Conservation (phyloP, 1,284 basidiomycete genomes). For the Neolentinus lepideus region DNA sequence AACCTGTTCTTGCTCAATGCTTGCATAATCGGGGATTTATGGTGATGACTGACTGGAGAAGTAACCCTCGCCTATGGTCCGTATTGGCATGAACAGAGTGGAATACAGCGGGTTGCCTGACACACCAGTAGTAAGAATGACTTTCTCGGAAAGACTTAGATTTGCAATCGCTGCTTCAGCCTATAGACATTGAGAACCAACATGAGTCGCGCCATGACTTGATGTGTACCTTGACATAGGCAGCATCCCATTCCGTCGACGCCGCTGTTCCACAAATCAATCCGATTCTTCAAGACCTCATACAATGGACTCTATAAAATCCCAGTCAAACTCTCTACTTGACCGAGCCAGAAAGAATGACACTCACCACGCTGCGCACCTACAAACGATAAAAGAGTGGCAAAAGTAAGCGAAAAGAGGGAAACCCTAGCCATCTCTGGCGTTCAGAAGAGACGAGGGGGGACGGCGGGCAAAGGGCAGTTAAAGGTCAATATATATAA, state of each 20-base stretch:
- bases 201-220: background rate
- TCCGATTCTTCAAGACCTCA: too few relatives aligned
- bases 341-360: too few relatives aligned
- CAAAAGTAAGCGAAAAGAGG: too few relatives aligned
- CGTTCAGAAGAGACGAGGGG: too few relatives aligned
- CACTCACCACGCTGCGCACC: too few relatives aligned
- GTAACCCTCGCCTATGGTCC: constrained; percentile 29
- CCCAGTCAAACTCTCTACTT: too few relatives aligned
- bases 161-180: constrained; percentile 40
- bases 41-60: background rate
- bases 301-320: too few relatives aligned
- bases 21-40: background rate
- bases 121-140: constrained; percentile 48
- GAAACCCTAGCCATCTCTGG: too few relatives aligned
- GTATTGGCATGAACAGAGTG: background rate
- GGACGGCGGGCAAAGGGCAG: too few relatives aligned
- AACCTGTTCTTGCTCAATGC: constrained; percentile 23
- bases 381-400: too few relatives aligned
- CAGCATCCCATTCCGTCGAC: constrained; percentile 45
- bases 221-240: constrained; percentile 39
- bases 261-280: too few relatives aligned
- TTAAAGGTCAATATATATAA: too few relatives aligned
- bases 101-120: background rate
- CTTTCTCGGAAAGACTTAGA: constrained; percentile 45
- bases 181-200: constrained; percentile 20